phyloP scores from a whole-genome alignment of 768 basidiomycete genomes.

The Serpula lacrymans region DNA sequence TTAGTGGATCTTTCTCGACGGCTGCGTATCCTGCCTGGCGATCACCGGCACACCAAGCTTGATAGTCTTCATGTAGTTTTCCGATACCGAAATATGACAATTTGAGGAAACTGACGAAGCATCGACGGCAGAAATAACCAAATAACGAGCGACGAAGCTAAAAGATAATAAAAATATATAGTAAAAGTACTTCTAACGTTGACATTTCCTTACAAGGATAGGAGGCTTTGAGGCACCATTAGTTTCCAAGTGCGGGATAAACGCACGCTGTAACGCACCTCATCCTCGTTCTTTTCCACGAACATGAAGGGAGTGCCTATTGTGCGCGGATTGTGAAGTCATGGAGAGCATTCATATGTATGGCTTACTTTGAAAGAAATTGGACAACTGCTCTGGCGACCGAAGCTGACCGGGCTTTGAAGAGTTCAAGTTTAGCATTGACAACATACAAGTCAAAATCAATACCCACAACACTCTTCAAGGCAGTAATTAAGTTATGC shows the following conservation, averaged over 20 bases:
- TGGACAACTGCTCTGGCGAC: conserved; percentile 57
- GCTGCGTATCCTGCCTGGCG: conserved; percentile 44
- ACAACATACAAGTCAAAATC: conserved; percentile 9
- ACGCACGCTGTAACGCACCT: conserved; percentile 30
- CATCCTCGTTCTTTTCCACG: conserved; percentile 54
- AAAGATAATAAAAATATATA: conserved; percentile 10
- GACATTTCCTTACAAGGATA: conserved; percentile 17
- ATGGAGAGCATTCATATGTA: background rate
- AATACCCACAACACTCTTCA: conserved; percentile 36
- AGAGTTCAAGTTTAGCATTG: conserved; percentile 15
- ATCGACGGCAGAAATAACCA: conserved; percentile 78
- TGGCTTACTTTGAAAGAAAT: conserved; percentile 47
- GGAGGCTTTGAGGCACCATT: conserved; percentile 17
- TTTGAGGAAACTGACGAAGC: conserved; percentile 70
- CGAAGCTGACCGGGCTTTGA: conserved; percentile 46
- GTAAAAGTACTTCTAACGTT: conserved; percentile 3
- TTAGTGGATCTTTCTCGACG: conserved; percentile 51
- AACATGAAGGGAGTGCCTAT: conserved; percentile 60
- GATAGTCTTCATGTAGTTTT: conserved; percentile 64
- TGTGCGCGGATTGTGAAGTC: conserved; percentile 3
- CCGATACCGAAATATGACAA: conserved; percentile 72
- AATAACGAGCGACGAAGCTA: conserved; percentile 76
- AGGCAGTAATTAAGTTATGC: conserved; percentile 42
- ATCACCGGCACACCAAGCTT: conserved; percentile 56
- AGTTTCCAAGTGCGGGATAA: background rate